A percentile compares a stretch with the other conserved stretches of the same genome.
Conservation (phyloP, 495 filamentous ascomycete species). For the Aspergillus funiculosus region DNA sequence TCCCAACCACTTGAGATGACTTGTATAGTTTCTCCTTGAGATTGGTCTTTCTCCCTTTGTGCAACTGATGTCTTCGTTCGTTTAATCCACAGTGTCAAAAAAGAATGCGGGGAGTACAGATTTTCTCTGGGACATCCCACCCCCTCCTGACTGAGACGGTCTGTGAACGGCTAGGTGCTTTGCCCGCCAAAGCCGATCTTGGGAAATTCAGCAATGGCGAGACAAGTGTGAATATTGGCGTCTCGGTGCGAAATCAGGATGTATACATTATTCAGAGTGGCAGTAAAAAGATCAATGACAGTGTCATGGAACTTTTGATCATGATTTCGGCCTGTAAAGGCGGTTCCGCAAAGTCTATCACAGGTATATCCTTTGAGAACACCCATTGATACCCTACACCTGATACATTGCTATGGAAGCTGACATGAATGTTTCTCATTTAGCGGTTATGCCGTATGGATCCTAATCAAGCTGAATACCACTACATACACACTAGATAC, state of each 20-base stretch:
- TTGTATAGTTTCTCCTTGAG: conserved; percentile 5
- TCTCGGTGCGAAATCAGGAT: conserved; percentile 94
- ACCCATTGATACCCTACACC: background rate
- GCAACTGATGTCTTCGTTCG: conserved; percentile 18
- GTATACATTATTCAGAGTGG: conserved; percentile 98
- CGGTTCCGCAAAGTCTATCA: conserved; percentile 94
- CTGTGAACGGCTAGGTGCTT: conserved; percentile 65
- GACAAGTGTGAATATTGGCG: conserved; percentile 89
- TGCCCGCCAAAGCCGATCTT: conserved; percentile 57
- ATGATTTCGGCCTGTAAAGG: conserved; percentile 99
- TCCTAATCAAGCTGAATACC: conserved; percentile 32
- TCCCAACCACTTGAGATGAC: conserved; percentile 20
- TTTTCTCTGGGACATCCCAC: conserved; percentile 67
- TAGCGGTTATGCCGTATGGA: conserved; percentile 83
- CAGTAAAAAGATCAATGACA: conserved; percentile 94
- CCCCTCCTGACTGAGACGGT: conserved; percentile 63
- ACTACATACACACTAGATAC: conserved; percentile 37
- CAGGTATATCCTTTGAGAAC: conserved; percentile 54
- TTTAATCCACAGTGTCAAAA: conserved; percentile 4
- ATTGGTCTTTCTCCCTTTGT: conserved; percentile 1
- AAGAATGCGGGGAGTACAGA: conserved; percentile 61
- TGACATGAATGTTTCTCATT: conserved; percentile 12
- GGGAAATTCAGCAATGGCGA: conserved; percentile 84
- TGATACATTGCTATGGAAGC: conserved; percentile 24
- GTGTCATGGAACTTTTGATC: conserved; percentile 96